Conservation (phyloP, 805 yeast species). For the Schizosaccharomyces lindneri region DNA sequence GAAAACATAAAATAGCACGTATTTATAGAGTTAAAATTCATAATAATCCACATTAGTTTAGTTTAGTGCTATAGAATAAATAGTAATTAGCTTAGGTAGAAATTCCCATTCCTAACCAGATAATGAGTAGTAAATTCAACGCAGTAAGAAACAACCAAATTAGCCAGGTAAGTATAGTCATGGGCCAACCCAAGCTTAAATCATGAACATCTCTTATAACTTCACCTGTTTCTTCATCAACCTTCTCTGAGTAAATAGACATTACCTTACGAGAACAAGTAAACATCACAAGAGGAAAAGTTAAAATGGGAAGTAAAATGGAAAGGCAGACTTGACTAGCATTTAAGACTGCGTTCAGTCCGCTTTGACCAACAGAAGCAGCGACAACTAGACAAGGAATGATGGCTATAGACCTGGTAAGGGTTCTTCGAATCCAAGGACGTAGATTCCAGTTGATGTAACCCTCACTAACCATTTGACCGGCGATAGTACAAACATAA, state of each 20-base stretch:
- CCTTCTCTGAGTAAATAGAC: slow-evolving; percentile 14
- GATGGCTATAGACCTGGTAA: slow-evolving; percentile 56
- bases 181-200: background rate
- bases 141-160: background rate
- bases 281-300: slow-evolving; percentile 67
- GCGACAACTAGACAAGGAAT: slow-evolving; percentile 60
- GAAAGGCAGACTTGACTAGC: slow-evolving; percentile 73
- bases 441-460: slow-evolving; percentile 55
- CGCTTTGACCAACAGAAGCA: slow-evolving; percentile 43
- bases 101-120: slow-evolving; percentile 1
- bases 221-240: background rate
- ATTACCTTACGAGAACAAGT: slow-evolving; percentile 47
- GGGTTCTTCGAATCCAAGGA: slow-evolving; percentile 60
- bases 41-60: too few species aligned
- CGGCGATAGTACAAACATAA: slow-evolving; percentile 69
- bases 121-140: background rate
- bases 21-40: too few species aligned
- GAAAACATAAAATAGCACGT: too few species aligned
- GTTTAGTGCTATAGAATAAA: too few species aligned
- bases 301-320: slow-evolving; percentile 53
- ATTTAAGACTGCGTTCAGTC: slow-evolving; percentile 47
- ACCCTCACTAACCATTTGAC: slow-evolving; percentile 82
- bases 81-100: background rate
- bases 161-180: background rate
- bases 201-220: background rate